These are phyloP conservation scores for Prorocentrum cordatum DNA, from an alignment of 169 alveolate genomes.

Conservation along the genomic window DNA sequence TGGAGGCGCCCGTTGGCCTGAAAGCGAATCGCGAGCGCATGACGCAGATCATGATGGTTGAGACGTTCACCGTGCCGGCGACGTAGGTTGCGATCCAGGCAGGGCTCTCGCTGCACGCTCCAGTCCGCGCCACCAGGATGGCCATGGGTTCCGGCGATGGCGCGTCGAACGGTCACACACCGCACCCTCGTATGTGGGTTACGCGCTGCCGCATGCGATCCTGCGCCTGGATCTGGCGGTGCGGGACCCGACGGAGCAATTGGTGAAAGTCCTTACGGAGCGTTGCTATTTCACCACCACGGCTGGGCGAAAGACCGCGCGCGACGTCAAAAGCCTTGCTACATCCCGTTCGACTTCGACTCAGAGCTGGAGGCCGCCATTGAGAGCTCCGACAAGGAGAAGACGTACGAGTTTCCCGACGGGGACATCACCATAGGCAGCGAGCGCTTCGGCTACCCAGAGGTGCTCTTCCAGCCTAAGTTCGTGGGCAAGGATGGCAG, in stretches of 20 bases:
- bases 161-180: conserved; percentile 93
- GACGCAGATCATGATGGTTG: conserved; percentile 96
- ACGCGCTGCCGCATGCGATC: conserved; percentile 80
- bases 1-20: conserved; percentile 97
- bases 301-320: conserved; percentile 92
- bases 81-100: conserved; percentile 89
- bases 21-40: conserved; percentile 93
- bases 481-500: not conserved
- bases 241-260: conserved; percentile 88
- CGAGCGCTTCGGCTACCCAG: conserved; percentile 95
- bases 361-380: conserved; percentile 83
- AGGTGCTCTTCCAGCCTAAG: conserved; percentile 76
- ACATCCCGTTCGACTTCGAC: conserved; percentile 88
- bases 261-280: conserved; percentile 87
- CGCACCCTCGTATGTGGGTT: conserved; percentile 95
- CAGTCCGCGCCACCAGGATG: conserved; percentile 97
- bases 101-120: conserved; percentile 87
- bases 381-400: conserved; percentile 82
- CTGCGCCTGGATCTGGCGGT: conserved; percentile 93
- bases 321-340: conserved; percentile 96
- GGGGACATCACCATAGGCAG: conserved; percentile 89
- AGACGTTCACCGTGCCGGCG: conserved; percentile 94
- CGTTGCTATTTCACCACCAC: conserved; percentile 88
- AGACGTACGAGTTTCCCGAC: conserved; percentile 95
- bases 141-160: conserved; percentile 98